phyloP scores from a whole-genome alignment of 305 asterid genomes.

The Fraxinus greggii region DNA sequence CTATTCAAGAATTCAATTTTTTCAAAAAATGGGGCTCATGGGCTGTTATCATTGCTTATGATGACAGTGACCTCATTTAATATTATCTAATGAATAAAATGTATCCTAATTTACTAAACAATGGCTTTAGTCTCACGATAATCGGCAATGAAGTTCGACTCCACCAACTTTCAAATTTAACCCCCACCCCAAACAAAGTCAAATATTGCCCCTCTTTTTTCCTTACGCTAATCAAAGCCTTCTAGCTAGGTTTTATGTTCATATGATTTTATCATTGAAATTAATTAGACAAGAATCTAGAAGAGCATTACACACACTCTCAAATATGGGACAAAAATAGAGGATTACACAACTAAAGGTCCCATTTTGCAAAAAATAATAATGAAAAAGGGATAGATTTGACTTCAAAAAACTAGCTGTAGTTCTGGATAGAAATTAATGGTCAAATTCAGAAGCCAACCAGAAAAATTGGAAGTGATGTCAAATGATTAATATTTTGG shows the following conservation, averaged over 20 bases:
- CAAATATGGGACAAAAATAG: slow-evolving; percentile 26
- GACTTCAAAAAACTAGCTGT: not conserved
- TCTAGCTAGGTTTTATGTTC: slow-evolving; percentile 10
- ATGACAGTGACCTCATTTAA: not conserved
- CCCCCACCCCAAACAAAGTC: not conserved
- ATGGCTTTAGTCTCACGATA: not conserved
- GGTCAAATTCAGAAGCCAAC: slow-evolving; percentile 26
- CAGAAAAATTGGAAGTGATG: not conserved
- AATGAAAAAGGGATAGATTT: not conserved
- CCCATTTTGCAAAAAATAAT: not conserved
- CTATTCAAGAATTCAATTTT: too few relatives aligned
- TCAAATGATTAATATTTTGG: not conserved
- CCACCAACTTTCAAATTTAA: not conserved
- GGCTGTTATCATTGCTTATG: not conserved
- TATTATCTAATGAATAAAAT: not conserved
- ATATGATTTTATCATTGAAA: slow-evolving; percentile 19
- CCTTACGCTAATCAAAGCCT: not conserved
- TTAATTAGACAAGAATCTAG: slow-evolving; percentile 1
- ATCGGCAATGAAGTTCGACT: not conserved
- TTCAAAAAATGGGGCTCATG: too few relatives aligned
- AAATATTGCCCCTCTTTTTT: not conserved
- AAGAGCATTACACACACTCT: not conserved
- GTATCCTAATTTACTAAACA: not conserved
- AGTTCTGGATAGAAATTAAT: not conserved
- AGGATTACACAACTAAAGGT: not conserved